Conservation (phyloP, 2,329 filamentous ascomycete species). For the Raffaelea albimanens region DNA sequence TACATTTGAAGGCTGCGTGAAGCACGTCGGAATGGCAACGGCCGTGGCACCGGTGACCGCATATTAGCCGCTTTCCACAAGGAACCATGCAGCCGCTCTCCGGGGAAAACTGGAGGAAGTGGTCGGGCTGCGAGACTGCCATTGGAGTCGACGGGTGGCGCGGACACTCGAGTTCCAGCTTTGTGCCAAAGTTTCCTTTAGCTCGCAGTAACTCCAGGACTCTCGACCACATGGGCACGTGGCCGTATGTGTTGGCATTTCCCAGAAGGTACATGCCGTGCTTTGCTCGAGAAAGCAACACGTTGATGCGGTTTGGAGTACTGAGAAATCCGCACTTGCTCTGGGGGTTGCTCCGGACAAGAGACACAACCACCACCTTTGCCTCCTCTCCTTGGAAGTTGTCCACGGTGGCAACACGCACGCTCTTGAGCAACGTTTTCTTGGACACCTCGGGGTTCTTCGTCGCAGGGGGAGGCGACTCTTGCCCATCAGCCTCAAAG, state of each 20-base stretch:
- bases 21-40: conserved; percentile 38
- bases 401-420: conserved; percentile 57
- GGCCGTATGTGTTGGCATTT: conserved; percentile 46
- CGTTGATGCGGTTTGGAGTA: conserved; percentile 59
- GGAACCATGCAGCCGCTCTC: conserved; percentile 51
- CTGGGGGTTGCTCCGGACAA: conserved; percentile 58
- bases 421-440: conserved; percentile 20
- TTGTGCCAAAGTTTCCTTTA: conserved; percentile 35
- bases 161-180: conserved; percentile 47
- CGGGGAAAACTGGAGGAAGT: conserved; percentile 46
- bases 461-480: conserved; percentile 8
- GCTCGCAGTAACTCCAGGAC: conserved; percentile 43
- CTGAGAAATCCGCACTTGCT: conserved; percentile 55
- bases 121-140: conserved; percentile 39
- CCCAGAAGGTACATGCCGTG: conserved; percentile 66
- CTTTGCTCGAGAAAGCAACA: conserved; percentile 55
- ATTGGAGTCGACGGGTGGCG: conserved; percentile 45
- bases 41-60: conserved; percentile 37
- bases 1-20: conserved; percentile 35
- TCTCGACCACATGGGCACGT: conserved; percentile 54
- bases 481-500: conserved; percentile 25
- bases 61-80: conserved; percentile 39
- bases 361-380: conserved; percentile 58
- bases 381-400: conserved; percentile 75
- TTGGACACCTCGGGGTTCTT: not conserved